Conservation (phyloP, 2,329 filamentous ascomycete genomes). For the Rutstroemia sp. region DNA sequence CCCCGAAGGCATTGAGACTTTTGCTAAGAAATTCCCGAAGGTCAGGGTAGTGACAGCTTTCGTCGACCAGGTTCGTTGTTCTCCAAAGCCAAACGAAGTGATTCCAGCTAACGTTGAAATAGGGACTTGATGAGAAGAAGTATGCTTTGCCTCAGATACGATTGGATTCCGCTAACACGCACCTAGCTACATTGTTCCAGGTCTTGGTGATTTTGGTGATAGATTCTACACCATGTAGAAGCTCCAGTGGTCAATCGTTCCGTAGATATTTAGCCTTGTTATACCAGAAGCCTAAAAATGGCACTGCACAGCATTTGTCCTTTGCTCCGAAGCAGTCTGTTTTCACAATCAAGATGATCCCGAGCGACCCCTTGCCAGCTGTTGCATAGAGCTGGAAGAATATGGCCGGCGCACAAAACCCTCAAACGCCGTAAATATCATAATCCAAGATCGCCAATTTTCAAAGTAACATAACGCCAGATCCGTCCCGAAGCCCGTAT, state of each 20-base stretch:
- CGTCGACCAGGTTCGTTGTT: conserved; percentile 62
- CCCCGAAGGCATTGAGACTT: conserved; percentile 82
- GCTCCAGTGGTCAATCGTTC: neutral
- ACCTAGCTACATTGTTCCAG: conserved; percentile 84
- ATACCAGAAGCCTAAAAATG: neutral
- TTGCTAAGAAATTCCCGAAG: conserved; percentile 82
- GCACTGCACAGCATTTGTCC: neutral
- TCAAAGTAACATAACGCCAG: too few relatives aligned
- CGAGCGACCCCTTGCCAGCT: neutral
- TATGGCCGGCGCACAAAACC: neutral
- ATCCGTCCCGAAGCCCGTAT: too few relatives aligned
- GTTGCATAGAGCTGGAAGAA: neutral
- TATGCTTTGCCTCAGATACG: conserved; percentile 40
- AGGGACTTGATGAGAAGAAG: conserved; percentile 96
- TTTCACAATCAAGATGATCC: neutral
- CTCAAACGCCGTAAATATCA: neutral
- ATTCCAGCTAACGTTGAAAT: conserved; percentile 14
- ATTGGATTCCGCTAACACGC: conserved; percentile 7
- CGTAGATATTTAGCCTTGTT: neutral
- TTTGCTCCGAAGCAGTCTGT: neutral
- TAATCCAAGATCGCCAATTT: neutral
- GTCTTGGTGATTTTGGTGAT: conserved; percentile 91
- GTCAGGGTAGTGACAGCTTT: conserved; percentile 92
- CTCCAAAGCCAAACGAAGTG: neutral
- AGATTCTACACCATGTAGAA: conserved; percentile 83